These are phyloP conservation scores for Xylaria venustula DNA, from an alignment of 495 filamentous ascomycete genomes.

Conservation along the genomic window DNA sequence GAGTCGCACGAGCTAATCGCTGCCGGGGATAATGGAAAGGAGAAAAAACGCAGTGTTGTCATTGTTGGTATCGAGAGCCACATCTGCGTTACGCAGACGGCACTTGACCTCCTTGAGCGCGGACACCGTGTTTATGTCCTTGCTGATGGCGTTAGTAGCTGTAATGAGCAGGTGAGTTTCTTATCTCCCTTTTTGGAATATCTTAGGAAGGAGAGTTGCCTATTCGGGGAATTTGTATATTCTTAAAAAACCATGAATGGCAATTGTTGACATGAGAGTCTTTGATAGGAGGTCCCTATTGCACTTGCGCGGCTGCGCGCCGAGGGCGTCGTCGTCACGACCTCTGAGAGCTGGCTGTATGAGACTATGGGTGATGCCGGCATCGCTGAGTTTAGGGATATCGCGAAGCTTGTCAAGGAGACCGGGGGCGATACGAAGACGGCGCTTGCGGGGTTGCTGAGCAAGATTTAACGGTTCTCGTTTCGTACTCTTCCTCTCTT, in stretches of 20 bases:
- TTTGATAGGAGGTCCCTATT: slow-evolving; percentile 75
- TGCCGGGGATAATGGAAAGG: too few species aligned
- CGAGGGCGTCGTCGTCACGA: slow-evolving; percentile 79
- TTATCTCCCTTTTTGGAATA: too few species aligned
- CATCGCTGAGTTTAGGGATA: slow-evolving; percentile 68
- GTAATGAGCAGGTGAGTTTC: slow-evolving; percentile 76
- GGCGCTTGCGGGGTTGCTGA: slow-evolving; percentile 59
- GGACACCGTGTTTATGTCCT: slow-evolving; percentile 85
- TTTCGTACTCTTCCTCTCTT: background rate
- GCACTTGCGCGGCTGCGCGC: slow-evolving; percentile 72
- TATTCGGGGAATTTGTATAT: too few species aligned
- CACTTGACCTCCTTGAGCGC: slow-evolving; percentile 70
- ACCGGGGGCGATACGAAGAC: slow-evolving; percentile 63
- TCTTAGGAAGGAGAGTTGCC: too few species aligned
- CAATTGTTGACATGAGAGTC: too few species aligned
- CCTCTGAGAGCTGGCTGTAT: slow-evolving; percentile 88
- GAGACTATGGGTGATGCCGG: slow-evolving; percentile 88
- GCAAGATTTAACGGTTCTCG: slow-evolving; percentile 56
- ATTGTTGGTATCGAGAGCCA: slow-evolving; percentile 90
- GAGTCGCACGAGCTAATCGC: slow-evolving; percentile 6
- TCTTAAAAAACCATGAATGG: too few species aligned
- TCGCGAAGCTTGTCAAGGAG: slow-evolving; percentile 80
- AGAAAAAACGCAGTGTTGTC: slow-evolving; percentile 48
- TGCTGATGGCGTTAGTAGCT: slow-evolving; percentile 87
- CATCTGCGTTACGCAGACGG: slow-evolving; percentile 92